Evolutionary conservation across 2,329 filamentous ascomycete species (phyloP).

Genomic region (Aspergillus tanneri): DNA sequence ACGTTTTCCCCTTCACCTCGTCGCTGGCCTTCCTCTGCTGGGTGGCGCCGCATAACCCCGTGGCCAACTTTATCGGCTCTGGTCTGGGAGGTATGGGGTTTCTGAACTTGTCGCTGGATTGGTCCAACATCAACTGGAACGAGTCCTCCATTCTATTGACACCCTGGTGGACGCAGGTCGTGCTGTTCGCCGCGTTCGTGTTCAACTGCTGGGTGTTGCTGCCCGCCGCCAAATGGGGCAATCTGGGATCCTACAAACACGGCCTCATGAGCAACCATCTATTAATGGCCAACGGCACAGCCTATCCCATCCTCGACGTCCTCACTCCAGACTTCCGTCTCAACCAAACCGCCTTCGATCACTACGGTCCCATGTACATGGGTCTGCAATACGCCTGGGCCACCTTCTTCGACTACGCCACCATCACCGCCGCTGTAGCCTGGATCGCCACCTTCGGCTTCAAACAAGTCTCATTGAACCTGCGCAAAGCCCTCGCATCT

Average conservation of each 20-base stretch:
- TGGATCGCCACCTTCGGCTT: conserved; percentile 61
- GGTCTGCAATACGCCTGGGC: conserved; percentile 59
- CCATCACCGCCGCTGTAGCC: conserved; percentile 57
- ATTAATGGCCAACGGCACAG: conserved; percentile 51
- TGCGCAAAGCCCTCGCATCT: conserved; percentile 46
- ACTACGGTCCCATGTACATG: conserved; percentile 57
- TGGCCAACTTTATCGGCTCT: conserved; percentile 61
- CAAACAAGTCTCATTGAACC: conserved; percentile 47
- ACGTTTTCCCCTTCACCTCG: conserved; percentile 58
- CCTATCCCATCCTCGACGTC: conserved; percentile 46
- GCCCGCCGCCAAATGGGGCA: conserved; percentile 59
- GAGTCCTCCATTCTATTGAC: conserved; percentile 53
- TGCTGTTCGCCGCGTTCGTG: conserved; percentile 57
- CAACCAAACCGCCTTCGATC: conserved; percentile 49
- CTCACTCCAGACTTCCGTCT: conserved; percentile 48
- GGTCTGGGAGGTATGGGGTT: conserved; percentile 64
- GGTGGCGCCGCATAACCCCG: conserved; percentile 59
- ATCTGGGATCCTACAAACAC: conserved; percentile 53
- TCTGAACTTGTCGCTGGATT: conserved; percentile 60
- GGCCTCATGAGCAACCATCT: conserved; percentile 60
- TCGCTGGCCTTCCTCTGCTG: conserved; percentile 64
- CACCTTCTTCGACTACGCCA: conserved; percentile 62
- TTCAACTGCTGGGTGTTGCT: conserved; percentile 59
- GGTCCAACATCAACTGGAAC: conserved; percentile 59
- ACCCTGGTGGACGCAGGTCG: conserved; percentile 60